Percentiles rank a stretch among this genome's conserved stretches.
Evolutionary conservation across 2,329 filamentous ascomycete species (phyloP).

Genomic region (Fusarium subglutinans): DNA sequence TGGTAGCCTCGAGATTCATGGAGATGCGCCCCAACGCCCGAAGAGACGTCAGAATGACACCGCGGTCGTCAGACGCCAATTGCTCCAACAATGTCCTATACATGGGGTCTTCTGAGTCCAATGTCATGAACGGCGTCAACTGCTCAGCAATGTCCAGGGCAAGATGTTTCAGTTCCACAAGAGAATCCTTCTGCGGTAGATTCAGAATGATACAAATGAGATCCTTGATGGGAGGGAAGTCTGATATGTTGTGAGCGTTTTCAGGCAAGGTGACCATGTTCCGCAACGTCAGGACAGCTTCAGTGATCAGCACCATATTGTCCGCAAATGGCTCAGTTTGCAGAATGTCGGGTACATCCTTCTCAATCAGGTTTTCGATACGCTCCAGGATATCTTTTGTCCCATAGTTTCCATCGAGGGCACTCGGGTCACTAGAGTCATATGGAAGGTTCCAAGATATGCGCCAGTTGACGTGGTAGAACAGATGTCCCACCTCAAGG

Average conservation of each 20-base stretch:
- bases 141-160: slow-evolving; percentile 92
- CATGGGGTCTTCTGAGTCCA: slow-evolving; percentile 78
- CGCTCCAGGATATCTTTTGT: slow-evolving; percentile 69
- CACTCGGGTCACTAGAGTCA: slow-evolving; percentile 63
- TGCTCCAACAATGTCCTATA: slow-evolving; percentile 77
- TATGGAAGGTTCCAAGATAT: slow-evolving; percentile 70
- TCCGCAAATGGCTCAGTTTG: slow-evolving; percentile 77
- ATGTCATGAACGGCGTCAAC: slow-evolving; percentile 80
- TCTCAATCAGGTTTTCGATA: slow-evolving; percentile 70
- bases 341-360: slow-evolving; percentile 72
- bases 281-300: slow-evolving; percentile 86
- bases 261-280: slow-evolving; percentile 97
- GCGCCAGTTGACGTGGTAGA: slow-evolving; percentile 84
- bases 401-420: slow-evolving; percentile 58
- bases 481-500: slow-evolving; percentile 79
- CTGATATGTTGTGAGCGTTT: slow-evolving; percentile 84
- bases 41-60: slow-evolving; percentile 81
- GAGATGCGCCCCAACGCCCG: slow-evolving; percentile 87
- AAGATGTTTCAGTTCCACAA: slow-evolving; percentile 89
- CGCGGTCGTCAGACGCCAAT: slow-evolving; percentile 77
- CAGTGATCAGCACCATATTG: slow-evolving; percentile 78
- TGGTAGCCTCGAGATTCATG: slow-evolving; percentile 83
- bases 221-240: slow-evolving; percentile 79
- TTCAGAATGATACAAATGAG: slow-evolving; percentile 84
- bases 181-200: slow-evolving; percentile 74